A percentile compares a stretch with the other conserved stretches of the same genome.
These are phyloP conservation scores for Solanum hybrid DNA, from an alignment of 305 asterid species.

Conservation along the genomic window DNA sequence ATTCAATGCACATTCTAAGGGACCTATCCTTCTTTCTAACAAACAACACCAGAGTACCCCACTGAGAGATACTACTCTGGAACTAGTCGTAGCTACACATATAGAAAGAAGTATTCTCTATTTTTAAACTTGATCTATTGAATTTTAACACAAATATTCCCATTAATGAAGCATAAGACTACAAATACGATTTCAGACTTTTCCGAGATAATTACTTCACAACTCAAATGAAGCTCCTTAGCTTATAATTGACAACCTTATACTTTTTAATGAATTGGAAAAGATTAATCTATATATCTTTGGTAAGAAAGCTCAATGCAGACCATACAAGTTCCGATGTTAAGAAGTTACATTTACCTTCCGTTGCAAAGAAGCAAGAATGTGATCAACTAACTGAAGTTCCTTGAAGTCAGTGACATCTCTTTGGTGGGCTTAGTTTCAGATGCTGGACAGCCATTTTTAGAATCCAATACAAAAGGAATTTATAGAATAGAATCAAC, in stretches of 20 bases:
- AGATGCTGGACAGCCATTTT: slow-evolving; percentile 35
- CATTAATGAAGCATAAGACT: background rate
- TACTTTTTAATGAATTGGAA: background rate
- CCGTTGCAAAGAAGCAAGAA: slow-evolving; percentile 41
- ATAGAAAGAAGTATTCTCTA: background rate
- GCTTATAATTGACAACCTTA: background rate
- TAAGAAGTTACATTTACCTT: too few species aligned
- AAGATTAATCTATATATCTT: background rate
- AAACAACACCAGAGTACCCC: too few species aligned
- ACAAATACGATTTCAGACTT: background rate
- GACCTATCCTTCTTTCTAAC: too few species aligned
- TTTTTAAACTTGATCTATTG: background rate
- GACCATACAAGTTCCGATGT: background rate
- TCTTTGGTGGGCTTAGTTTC: slow-evolving; percentile 68
- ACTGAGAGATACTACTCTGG: too few species aligned
- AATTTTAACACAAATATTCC: background rate
- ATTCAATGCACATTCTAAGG: too few species aligned
- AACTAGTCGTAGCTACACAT: background rate
- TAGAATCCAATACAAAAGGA: slow-evolving; percentile 46
- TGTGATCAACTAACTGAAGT: slow-evolving; percentile 78
- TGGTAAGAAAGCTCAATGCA: background rate
- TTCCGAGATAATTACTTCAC: background rate
- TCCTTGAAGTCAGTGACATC: slow-evolving; percentile 50
- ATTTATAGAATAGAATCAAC: background rate
- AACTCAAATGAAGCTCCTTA: background rate